phyloP scores from a whole-genome alignment of 768 basidiomycete species.

The Cystobasidium onofrii region DNA sequence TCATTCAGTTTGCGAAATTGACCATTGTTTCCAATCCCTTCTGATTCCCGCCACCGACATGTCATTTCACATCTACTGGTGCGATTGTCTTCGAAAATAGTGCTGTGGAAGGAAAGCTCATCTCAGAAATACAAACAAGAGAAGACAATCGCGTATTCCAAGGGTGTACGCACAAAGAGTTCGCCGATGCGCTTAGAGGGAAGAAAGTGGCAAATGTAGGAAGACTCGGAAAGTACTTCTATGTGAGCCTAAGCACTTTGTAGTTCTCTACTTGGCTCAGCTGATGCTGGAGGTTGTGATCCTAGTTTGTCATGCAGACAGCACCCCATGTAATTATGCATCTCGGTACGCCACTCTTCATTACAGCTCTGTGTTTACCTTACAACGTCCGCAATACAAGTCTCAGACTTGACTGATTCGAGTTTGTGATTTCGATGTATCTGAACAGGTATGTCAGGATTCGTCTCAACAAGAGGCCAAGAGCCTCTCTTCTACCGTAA shows the following conservation, averaged over 20 bases:
- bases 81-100: too few relatives aligned
- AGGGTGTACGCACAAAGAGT: constrained; percentile 16
- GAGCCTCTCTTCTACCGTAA: constrained; percentile 33
- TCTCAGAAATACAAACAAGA: constrained; percentile 20
- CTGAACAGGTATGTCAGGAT: constrained; percentile 12
- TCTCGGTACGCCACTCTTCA: too few relatives aligned
- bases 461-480: constrained; percentile 31
- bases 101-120: constrained; percentile 32
- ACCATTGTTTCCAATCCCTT: too few relatives aligned
- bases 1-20: too few relatives aligned
- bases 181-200: constrained; percentile 8
- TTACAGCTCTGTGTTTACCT: too few relatives aligned
- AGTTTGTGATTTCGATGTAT: neutral
- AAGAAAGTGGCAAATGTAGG: constrained; percentile 34
- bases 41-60: neutral
- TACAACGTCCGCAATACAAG: neutral
- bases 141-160: constrained; percentile 39
- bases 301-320: constrained; percentile 32
- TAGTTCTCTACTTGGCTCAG: neutral
- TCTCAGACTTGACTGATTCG: too few relatives aligned
- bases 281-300: neutral
- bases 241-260: constrained; percentile 40
- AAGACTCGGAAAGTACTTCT: constrained; percentile 41
- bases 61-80: too few relatives aligned
- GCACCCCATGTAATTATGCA: constrained; percentile 35